Percentiles rank a stretch among this genome's conserved stretches.
Conservation (phyloP, 257 asterid species). For the Nicotiana knightiana region DNA sequence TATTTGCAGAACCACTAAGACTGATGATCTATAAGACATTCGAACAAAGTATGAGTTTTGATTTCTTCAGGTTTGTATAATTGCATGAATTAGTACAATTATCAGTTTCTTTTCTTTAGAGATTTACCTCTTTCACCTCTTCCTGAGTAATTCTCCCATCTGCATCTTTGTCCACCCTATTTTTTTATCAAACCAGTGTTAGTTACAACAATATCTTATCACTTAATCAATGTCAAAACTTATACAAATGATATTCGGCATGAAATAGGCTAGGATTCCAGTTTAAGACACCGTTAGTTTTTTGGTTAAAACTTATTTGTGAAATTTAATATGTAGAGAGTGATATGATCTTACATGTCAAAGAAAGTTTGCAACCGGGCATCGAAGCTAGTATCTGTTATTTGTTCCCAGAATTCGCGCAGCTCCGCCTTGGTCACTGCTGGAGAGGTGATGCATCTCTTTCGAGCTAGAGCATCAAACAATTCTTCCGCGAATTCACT, state of each 20-base stretch:
- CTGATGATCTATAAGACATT: constrained; percentile 4
- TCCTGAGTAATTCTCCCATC: constrained; percentile 29
- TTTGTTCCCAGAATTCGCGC: constrained; percentile 21
- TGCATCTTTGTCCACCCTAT: constrained; percentile 24
- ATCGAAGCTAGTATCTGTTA: constrained; percentile 17
- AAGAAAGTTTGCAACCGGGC: constrained; percentile 22
- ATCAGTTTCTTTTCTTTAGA: not conserved
- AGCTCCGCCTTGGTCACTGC: constrained; percentile 9
- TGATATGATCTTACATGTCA: constrained; percentile 15
- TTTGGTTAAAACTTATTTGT: not conserved
- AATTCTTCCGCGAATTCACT: constrained; percentile 17
- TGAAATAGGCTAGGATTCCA: not conserved
- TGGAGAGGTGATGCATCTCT: constrained; percentile 7
- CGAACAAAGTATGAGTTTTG: not conserved
- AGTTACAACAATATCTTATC: not conserved
- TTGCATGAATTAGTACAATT: not conserved
- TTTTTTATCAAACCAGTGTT: not conserved
- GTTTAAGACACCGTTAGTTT: not conserved
- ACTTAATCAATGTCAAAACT: not conserved
- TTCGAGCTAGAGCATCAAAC: constrained; percentile 23
- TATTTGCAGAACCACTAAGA: constrained; percentile 14
- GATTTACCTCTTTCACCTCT: constrained; percentile 17
- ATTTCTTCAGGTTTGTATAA: not conserved
- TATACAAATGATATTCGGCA: not conserved
- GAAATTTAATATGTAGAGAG: not conserved